Conservation (phyloP, 2,329 filamentous ascomycete species). For the Neurospora crassa region DNA sequence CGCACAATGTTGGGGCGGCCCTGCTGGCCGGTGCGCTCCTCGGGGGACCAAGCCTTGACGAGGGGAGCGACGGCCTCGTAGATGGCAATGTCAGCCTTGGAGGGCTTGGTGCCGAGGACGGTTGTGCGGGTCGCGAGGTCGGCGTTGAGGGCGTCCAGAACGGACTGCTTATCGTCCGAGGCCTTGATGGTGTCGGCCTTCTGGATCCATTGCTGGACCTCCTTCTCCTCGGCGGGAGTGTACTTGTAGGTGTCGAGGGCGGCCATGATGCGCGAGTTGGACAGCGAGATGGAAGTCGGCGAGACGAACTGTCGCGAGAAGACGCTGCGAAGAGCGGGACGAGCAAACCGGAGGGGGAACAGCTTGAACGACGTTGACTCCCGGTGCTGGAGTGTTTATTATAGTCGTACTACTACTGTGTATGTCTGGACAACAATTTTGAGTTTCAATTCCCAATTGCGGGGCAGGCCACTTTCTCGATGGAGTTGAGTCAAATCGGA, state of each 20-base stretch:
- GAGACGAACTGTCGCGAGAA: conserved; percentile 22
- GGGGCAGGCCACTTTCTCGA: conserved; percentile 9
- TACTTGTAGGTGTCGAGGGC: conserved; percentile 60
- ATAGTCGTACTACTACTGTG: not conserved
- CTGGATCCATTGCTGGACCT: conserved; percentile 83
- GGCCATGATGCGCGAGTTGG: conserved; percentile 45
- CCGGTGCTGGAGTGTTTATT: conserved; percentile 1
- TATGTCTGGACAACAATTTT: conserved; percentile 12
- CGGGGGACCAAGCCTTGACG: conserved; percentile 69
- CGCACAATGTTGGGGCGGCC: conserved; percentile 88
- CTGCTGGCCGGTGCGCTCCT: conserved; percentile 82
- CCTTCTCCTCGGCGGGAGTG: conserved; percentile 68
- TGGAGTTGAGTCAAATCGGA: conserved; percentile 7
- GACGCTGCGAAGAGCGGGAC: conserved; percentile 27
- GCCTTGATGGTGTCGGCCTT: conserved; percentile 62
- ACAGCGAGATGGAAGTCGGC: conserved; percentile 10
- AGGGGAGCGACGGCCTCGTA: conserved; percentile 70
- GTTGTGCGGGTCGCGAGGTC: conserved; percentile 86
- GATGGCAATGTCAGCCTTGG: conserved; percentile 73
- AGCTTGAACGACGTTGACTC: conserved; percentile 26
- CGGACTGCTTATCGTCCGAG: conserved; percentile 47
- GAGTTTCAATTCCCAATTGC: conserved; percentile 11
- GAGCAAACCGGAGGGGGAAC: conserved; percentile 32
- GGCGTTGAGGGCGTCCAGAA: conserved; percentile 71
- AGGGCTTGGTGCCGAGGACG: conserved; percentile 80